Evolutionary conservation across 331 rosid genomes (phyloP).

Genomic region (Malus hybrid): DNA sequence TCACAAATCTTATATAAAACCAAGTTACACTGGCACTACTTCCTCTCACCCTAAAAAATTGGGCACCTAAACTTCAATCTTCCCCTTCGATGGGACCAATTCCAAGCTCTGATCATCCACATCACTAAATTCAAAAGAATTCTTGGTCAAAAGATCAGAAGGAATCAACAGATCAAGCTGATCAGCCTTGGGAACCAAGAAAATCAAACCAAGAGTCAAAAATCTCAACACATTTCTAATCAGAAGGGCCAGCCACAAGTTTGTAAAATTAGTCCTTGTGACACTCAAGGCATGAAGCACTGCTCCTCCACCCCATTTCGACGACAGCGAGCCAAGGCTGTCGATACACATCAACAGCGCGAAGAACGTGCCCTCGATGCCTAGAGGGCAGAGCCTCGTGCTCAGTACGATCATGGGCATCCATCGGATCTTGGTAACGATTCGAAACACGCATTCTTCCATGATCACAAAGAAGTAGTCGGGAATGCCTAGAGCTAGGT

Average conservation of each 20-base stretch:
- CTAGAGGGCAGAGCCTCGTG: slow-evolving; percentile 59
- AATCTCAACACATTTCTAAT: slow-evolving; percentile 48
- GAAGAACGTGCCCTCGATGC: slow-evolving; percentile 76
- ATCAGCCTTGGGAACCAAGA: slow-evolving; percentile 51
- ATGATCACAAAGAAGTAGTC: slow-evolving; percentile 48
- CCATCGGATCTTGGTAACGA: slow-evolving; percentile 50
- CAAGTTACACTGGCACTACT: no score
- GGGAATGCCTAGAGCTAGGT: slow-evolving; percentile 46
- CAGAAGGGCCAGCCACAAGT: slow-evolving; percentile 53
- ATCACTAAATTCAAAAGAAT: neutral
- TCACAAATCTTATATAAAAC: no score
- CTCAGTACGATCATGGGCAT: slow-evolving; percentile 72
- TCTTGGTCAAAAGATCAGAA: slow-evolving; percentile 26
- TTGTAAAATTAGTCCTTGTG: slow-evolving; percentile 54
- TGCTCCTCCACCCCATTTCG: slow-evolving; percentile 61
- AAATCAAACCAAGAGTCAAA: slow-evolving; percentile 40
- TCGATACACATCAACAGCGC: slow-evolving; percentile 65
- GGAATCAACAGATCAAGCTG: slow-evolving; percentile 41
- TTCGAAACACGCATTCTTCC: slow-evolving; percentile 47
- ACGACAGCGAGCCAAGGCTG: slow-evolving; percentile 43
- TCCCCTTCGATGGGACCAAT: slow-evolving; percentile 37
- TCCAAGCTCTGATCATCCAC: slow-evolving; percentile 39
- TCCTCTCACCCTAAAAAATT: neutral
- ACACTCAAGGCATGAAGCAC: slow-evolving; percentile 44
- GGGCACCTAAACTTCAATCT: slow-evolving; percentile 1